Conservation (phyloP, 2,329 filamentous ascomycete species). For the Botrytis porri region DNA sequence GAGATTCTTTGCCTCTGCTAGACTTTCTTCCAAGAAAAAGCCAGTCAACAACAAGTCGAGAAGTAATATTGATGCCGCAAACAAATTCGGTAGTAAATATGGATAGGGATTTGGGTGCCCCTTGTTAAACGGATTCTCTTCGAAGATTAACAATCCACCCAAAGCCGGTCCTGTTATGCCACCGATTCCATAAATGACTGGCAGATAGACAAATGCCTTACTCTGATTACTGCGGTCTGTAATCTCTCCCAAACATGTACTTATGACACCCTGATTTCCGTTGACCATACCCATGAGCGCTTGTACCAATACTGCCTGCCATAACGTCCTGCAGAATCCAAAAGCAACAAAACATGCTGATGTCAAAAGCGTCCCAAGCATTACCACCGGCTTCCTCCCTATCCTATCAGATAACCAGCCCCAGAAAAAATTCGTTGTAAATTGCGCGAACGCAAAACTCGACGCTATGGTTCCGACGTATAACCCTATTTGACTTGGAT, state of each 20-base stretch:
- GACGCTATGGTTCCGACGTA: conserved; percentile 91
- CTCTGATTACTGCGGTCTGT: conserved; percentile 95
- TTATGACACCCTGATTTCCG: conserved; percentile 91
- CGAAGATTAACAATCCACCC: conserved; percentile 76
- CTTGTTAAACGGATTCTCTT: conserved; percentile 50
- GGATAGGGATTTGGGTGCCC: conserved; percentile 62
- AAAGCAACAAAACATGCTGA: conserved; percentile 80
- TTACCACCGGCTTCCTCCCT: conserved; percentile 77
- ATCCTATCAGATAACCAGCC: conserved; percentile 77
- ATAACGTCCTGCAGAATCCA: conserved; percentile 78
- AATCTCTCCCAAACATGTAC: conserved; percentile 89
- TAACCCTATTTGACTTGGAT: conserved; percentile 67
- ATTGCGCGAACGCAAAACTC: conserved; percentile 86
- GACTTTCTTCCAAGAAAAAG: conserved; percentile 84
- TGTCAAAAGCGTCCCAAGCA: conserved; percentile 79
- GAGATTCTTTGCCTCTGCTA: conserved; percentile 62
- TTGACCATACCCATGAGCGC: conserved; percentile 89
- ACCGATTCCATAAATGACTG: conserved; percentile 92
- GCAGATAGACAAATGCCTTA: conserved; percentile 87
- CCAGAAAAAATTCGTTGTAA: conserved; percentile 90
- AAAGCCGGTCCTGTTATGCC: conserved; percentile 89
- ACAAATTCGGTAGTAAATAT: conserved; percentile 79
- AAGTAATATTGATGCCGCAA: conserved; percentile 69
- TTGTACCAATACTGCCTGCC: conserved; percentile 83
- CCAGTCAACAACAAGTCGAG: conserved; percentile 70